A percentile compares a stretch with the other conserved stretches of the same genome.
Evolutionary conservation across 805 yeast species (phyloP).

Genomic region (Suhomyces pyralidae): DNA sequence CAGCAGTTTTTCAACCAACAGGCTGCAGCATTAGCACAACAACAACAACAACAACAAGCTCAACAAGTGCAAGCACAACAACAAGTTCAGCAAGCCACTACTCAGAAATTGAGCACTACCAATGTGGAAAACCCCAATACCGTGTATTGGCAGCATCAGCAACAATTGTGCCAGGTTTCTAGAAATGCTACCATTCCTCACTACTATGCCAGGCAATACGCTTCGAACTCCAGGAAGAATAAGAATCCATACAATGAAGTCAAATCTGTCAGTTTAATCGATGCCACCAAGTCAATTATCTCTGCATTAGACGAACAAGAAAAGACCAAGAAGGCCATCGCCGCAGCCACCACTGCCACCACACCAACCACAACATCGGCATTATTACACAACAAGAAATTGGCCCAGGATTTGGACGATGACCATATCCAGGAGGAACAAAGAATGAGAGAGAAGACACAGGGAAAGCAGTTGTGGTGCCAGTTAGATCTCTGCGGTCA

Average conservation of each 20-base stretch:
- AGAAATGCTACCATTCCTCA: conserved; percentile 67
- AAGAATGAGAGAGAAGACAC: conserved; percentile 55
- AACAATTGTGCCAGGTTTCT: conserved; percentile 67
- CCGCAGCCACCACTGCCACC: conserved; percentile 34
- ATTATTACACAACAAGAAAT: conserved; percentile 42
- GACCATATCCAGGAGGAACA: conserved; percentile 50
- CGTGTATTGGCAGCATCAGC: conserved; percentile 75
- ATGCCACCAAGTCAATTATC: conserved; percentile 40
- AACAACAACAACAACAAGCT: conserved; percentile 7
- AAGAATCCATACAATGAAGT: conserved; percentile 37
- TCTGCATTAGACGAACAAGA: conserved; percentile 42
- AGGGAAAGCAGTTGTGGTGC: conserved; percentile 87
- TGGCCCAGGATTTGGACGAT: conserved; percentile 52
- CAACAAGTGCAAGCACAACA: conserved; percentile 10
- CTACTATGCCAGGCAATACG: conserved; percentile 80
- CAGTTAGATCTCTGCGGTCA: conserved; percentile 91
- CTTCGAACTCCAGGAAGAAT: conserved; percentile 56
- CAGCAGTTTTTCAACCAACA: conserved; percentile 12
- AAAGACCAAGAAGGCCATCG: conserved; percentile 24
- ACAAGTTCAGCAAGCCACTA: conserved; percentile 15
- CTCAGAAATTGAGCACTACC: conserved; percentile 31
- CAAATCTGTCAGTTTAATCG: conserved; percentile 38
- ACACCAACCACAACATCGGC: conserved; percentile 23
- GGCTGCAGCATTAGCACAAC: conserved; percentile 8
- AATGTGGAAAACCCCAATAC: conserved; percentile 41